Percentiles rank a stretch among this genome's conserved stretches.
phyloP scores from a whole-genome alignment of 2,329 filamentous ascomycete genomes.

The Aspergillus transmontanensis region DNA sequence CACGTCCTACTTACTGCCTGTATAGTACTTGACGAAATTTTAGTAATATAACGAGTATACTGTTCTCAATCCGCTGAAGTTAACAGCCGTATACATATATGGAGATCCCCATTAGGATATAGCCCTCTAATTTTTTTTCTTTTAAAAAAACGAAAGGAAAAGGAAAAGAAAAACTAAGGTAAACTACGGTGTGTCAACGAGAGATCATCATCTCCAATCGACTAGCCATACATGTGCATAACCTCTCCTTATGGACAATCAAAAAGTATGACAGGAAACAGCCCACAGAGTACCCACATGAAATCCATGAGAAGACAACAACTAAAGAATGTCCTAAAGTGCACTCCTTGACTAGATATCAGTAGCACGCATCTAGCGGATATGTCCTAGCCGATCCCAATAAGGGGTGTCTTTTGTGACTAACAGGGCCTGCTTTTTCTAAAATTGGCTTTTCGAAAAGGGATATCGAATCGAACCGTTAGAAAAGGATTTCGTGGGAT shows the following conservation, averaged over 20 bases:
- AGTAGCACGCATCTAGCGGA: neutral
- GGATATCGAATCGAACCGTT: no score
- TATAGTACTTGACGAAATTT: constrained; percentile 14
- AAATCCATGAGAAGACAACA: neutral
- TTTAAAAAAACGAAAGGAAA: neutral
- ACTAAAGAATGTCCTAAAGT: neutral
- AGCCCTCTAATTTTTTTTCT: no score
- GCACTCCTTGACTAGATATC: no score
- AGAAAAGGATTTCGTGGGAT: neutral
- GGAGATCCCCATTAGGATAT: neutral
- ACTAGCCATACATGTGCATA: neutral
- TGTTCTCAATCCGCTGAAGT: neutral
- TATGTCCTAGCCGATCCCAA: constrained; percentile 4
- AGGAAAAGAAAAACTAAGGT: no score
- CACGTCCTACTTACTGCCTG: constrained; percentile 5
- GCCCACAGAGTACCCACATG: neutral
- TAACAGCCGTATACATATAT: neutral
- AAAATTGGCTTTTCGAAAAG: neutral
- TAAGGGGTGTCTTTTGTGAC: neutral
- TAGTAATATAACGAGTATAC: neutral
- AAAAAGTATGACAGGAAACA: neutral
- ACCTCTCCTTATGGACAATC: neutral
- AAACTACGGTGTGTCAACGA: neutral
- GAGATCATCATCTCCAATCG: neutral
- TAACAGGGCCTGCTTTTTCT: neutral